Percentiles rank a stretch among this genome's conserved stretches.
These are phyloP conservation scores for Lolium rigidum DNA, from an alignment of 176 grass and related monocot genomes.

Conservation along the genomic window DNA sequence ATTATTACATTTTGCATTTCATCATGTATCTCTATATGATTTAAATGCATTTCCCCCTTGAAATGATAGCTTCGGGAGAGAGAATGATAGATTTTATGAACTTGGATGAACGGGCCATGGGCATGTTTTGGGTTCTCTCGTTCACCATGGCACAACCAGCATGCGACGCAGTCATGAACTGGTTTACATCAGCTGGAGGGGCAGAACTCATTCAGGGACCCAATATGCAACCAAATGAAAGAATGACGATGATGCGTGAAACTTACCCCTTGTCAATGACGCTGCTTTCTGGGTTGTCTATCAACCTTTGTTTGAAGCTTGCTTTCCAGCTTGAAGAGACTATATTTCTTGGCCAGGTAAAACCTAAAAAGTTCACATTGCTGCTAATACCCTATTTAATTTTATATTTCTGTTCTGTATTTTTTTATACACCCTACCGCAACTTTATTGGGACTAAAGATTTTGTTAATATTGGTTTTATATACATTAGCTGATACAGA, in stretches of 20 bases:
- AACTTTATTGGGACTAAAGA: not conserved
- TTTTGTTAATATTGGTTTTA: not conserved
- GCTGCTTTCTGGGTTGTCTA: constrained; percentile 95
- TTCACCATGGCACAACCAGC: constrained; percentile 94
- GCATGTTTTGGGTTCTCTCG: constrained; percentile 99
- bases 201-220: constrained; percentile 79
- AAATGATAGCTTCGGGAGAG: constrained; percentile 73
- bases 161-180: constrained; percentile 97
- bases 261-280: constrained; percentile 88
- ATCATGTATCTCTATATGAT: constrained; percentile 27
- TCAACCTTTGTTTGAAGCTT: constrained; percentile 97
- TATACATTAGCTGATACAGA: constrained; percentile 12
- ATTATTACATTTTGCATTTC: not conserved
- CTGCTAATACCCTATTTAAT: constrained; percentile 25
- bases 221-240: constrained; percentile 85
- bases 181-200: constrained; percentile 85
- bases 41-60: constrained; percentile 2
- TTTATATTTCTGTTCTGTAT: constrained; percentile 18
- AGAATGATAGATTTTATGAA: constrained; percentile 89
- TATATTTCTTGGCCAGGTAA: constrained; percentile 99
- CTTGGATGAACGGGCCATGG: constrained; percentile 90
- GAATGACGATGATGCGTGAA: constrained; percentile 86
- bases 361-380: not conserved
- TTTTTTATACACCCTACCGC: not conserved
- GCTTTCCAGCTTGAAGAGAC: constrained; percentile 93